Percentiles rank a stretch among this genome's conserved stretches.
Evolutionary conservation across 371 early-diverging fungal genomes (phyloP).

Genomic region (Mortierella polycephala): DNA sequence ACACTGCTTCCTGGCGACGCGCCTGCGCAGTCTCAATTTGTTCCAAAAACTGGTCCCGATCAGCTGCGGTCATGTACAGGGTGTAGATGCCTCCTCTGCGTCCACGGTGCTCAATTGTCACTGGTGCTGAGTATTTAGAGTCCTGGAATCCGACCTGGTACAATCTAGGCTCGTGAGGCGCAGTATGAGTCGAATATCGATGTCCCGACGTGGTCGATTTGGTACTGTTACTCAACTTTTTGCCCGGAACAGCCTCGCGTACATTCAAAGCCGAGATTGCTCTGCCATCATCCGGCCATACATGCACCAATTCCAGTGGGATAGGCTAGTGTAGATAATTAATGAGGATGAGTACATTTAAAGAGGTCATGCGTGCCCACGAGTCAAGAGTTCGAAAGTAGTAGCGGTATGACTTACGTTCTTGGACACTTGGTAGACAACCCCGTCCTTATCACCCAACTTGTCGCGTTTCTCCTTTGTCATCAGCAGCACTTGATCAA

Average conservation of each 20-base stretch:
- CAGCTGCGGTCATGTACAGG: slow-evolving; percentile 64
- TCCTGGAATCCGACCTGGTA: slow-evolving; percentile 47
- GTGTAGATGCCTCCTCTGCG: slow-evolving; percentile 41
- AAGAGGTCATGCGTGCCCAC: too few species aligned
- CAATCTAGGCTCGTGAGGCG: slow-evolving; percentile 1
- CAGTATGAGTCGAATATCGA: slow-evolving; percentile 27
- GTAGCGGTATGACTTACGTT: slow-evolving; percentile 16
- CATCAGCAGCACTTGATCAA: slow-evolving; percentile 88
- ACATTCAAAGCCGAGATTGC: slow-evolving; percentile 13
- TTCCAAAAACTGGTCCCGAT: slow-evolving; percentile 83
- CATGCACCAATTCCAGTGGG: slow-evolving; percentile 76
- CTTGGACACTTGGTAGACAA: slow-evolving; percentile 67
- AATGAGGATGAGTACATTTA: too few species aligned
- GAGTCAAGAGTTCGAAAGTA: neutral
- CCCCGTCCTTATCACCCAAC: slow-evolving; percentile 58
- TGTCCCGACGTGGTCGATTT: slow-evolving; percentile 41
- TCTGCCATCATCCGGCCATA: slow-evolving; percentile 70
- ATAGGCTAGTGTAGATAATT: slow-evolving; percentile 65
- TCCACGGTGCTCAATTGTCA: slow-evolving; percentile 47
- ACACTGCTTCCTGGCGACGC: slow-evolving; percentile 69
- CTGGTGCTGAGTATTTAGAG: slow-evolving; percentile 27
- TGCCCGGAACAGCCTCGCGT: slow-evolving; percentile 28
- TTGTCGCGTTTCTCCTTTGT: slow-evolving; percentile 71
- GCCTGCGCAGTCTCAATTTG: slow-evolving; percentile 67
- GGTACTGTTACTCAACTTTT: slow-evolving; percentile 43